phyloP scores from a whole-genome alignment of 768 basidiomycete genomes.

The Fomitopsis pulvina region DNA sequence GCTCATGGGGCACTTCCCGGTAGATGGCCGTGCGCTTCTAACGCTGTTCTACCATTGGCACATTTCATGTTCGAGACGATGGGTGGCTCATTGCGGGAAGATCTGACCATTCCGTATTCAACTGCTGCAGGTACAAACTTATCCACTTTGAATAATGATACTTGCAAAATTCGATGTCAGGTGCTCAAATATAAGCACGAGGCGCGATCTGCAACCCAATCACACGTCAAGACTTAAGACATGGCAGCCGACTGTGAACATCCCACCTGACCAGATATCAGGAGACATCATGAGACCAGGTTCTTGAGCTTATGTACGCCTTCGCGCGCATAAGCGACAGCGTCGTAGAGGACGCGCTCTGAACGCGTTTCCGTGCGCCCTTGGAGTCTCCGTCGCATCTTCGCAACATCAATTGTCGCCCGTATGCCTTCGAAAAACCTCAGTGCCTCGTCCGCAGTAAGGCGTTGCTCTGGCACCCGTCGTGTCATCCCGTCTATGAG shows the following conservation, averaged over 20 bases:
- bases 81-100: too few species aligned
- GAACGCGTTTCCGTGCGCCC: slow-evolving; percentile 5
- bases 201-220: neutral
- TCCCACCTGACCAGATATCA: neutral
- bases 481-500: slow-evolving; percentile 11
- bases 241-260: neutral
- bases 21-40: too few species aligned
- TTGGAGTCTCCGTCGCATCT: slow-evolving; percentile 8
- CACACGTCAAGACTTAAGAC: neutral
- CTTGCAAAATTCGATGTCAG: neutral
- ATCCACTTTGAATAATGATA: neutral
- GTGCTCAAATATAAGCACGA: neutral
- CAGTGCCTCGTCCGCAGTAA: slow-evolving; percentile 4
- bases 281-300: neutral
- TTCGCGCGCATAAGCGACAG: slow-evolving; percentile 15
- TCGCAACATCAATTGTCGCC: neutral
- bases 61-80: too few species aligned
- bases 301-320: slow-evolving; percentile 7
- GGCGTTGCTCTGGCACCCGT: slow-evolving; percentile 4
- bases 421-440: slow-evolving; percentile 4
- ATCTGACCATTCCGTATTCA: too few species aligned
- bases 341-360: slow-evolving; percentile 12
- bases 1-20: too few species aligned
- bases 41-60: too few species aligned
- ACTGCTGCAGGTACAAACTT: neutral